phyloP scores from a whole-genome alignment of 1,284 basidiomycete genomes.

The Leccinum subspadiceum region DNA sequence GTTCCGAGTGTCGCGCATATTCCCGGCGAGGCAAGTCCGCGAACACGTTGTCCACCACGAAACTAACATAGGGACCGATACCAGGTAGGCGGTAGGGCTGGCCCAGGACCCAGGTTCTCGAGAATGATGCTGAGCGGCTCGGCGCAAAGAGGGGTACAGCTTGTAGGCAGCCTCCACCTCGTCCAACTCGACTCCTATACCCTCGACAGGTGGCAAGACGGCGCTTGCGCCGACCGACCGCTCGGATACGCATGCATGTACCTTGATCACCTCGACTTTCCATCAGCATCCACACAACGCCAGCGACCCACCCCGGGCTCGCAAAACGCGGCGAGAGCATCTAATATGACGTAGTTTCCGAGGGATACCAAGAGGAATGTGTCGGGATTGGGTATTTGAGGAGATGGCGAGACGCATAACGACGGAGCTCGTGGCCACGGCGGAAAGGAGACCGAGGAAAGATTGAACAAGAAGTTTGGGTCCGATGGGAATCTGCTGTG shows the following conservation, averaged over 20 bases:
- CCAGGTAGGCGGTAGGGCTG: slow-evolving; percentile 75
- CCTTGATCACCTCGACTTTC: slow-evolving; percentile 87
- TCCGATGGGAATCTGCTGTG: slow-evolving; percentile 55
- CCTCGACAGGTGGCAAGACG: slow-evolving; percentile 55
- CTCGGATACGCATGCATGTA: slow-evolving; percentile 43
- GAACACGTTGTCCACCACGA: slow-evolving; percentile 90
- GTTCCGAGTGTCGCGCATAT: slow-evolving; percentile 72
- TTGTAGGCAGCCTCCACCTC: slow-evolving; percentile 80
- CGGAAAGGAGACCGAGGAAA: slow-evolving; percentile 79
- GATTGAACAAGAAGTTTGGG: slow-evolving; percentile 73
- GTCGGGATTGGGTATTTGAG: slow-evolving; percentile 71
- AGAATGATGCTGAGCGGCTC: slow-evolving; percentile 75
- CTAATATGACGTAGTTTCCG: too few relatives aligned
- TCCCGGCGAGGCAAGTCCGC: slow-evolving; percentile 68
- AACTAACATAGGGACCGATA: slow-evolving; percentile 75
- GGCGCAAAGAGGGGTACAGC: slow-evolving; percentile 66
- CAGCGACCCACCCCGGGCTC: slow-evolving; percentile 70
- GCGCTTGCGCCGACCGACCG: slow-evolving; percentile 34
- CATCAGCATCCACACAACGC: slow-evolving; percentile 80
- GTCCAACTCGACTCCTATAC: slow-evolving; percentile 80
- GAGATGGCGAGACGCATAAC: slow-evolving; percentile 80
- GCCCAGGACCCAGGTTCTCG: slow-evolving; percentile 55
- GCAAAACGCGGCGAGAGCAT: slow-evolving; percentile 66
- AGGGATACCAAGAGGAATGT: too few relatives aligned
- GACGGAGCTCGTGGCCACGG: slow-evolving; percentile 77